Evolutionary conservation across 1,139 yeast genomes (phyloP).

Genomic region (Taiozyma onychis): DNA sequence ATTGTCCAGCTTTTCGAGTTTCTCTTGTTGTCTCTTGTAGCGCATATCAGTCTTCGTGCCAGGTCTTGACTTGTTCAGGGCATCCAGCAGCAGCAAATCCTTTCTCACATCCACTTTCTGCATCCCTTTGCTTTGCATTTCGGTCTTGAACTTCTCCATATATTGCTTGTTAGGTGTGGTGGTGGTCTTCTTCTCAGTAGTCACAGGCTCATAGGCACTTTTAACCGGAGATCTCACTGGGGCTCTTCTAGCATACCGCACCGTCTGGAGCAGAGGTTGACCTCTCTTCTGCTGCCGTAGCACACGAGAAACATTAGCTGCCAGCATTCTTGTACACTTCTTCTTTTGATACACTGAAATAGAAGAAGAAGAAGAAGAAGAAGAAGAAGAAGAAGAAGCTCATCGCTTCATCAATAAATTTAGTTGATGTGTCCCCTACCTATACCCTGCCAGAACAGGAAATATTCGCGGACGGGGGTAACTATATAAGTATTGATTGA

Average conservation of each 20-base stretch:
- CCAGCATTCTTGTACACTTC: not conserved
- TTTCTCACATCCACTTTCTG: slow-evolving; percentile 6
- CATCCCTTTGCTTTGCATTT: not conserved
- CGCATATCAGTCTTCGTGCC: slow-evolving; percentile 17
- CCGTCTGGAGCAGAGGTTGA: not conserved
- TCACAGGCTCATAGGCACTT: not conserved
- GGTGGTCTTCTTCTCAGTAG: too few relatives aligned
- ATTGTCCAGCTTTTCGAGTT: slow-evolving; percentile 3
- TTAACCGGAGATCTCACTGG: not conserved
- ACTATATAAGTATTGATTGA: not conserved
- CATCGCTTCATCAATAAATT: not conserved
- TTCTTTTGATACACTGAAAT: too few relatives aligned
- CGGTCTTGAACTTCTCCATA: not conserved
- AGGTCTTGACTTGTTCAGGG: slow-evolving; percentile 15
- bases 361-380: too few relatives aligned
- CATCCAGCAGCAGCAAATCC: slow-evolving; percentile 13
- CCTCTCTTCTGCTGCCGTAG: not conserved
- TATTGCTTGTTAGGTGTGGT: not conserved
- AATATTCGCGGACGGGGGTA: not conserved
- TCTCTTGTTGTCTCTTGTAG: slow-evolving; percentile 10
- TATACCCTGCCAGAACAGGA: not conserved
- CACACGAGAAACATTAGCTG: not conserved
- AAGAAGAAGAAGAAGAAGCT: not conserved
- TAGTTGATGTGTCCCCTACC: not conserved
- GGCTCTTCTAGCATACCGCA: not conserved